Evolutionary conservation across 495 filamentous ascomycete species (phyloP), one percentile per base, ranked within the genome.

Genomic region (Penicillium crystallinum): DNA sequence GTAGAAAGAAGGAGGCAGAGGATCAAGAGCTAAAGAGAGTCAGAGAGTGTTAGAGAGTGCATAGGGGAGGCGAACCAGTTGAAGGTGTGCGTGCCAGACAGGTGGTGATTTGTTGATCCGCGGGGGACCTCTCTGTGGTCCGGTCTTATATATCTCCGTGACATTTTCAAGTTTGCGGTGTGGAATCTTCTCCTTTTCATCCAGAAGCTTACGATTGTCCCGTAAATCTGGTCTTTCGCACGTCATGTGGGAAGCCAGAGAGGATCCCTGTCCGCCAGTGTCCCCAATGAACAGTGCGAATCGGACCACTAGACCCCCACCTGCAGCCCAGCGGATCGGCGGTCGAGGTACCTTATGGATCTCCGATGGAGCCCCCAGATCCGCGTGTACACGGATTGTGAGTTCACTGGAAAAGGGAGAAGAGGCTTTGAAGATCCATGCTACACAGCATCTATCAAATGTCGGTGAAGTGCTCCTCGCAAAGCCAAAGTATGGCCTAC

Each of bases 21-120:
- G 34, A 27, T 23, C 49, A 45, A 12, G 12, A 39, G 33, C 18
- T 34, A 46, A 56, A 29, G 48, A 46, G 42, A 48, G 41, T 39
- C 25, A 33, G 23, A 22, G 8, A 37, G 9, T n/a, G n/a, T n/a
- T n/a, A n/a, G 19, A 18, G 19, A 22, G 25, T 25, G 40, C n/a
- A n/a, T n/a, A n/a, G n/a, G 46, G 17, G 53, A 47, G 29, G 48
- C 39, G 49, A 57, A 51, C 48, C 37, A 38, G 53, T 14, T 27
- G 4, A 14, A 52, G 46, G 54, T 61, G 63, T 65, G 63, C 63
- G 49, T 34, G 39, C 37, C 27, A 27, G 33, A 12, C 41, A 22
- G 21, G 43, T 42, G 57, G 18, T 65, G 63, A 65, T 65, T 65
- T 63, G 63, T 61, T 57, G 63, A 63, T 56, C 63, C 59, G 42